Evolutionary conservation across 2,329 filamentous ascomycete genomes (phyloP), one percentile per base, ranked within the genome.

Genomic region (Trichoderma sp.): DNA sequence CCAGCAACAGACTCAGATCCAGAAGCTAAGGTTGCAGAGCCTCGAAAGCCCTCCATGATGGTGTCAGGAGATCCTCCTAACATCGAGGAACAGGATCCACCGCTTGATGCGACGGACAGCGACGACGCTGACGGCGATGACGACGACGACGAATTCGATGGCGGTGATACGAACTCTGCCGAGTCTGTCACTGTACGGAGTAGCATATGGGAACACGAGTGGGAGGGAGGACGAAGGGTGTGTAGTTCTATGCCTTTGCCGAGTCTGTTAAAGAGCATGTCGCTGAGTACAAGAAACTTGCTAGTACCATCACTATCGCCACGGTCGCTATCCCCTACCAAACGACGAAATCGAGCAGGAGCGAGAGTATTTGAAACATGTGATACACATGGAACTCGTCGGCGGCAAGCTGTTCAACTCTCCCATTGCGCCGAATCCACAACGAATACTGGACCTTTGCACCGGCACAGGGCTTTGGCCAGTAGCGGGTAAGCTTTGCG

Each of bases 391-490:
- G 70, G 74, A 77, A 57, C 64, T 82, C 36, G 78, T 78, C 7
- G 77, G 80, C 18, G 81, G 81, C 6, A 76, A 77, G 47, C 78
- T 86, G 9, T 82, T 83, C 72, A 80, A 82, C 63, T 80, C 84
- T 9, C 84, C 84, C 1, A 76, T 87, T 57, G 71, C 78, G 4
- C 76, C 80, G 15, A 76, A 80, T 18, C 74, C 72, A 14, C 75
- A 85, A 65, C 74, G 74, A 39, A 76, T 85, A 4, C 75, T 84
- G 51, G 84, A 85, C 73, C 73, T 85, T 32, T 84, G 83, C 82
- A 78, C 72, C 76, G 80, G 61, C 1, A 71, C 71, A 24, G 74
- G 72, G 75, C 74, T 73, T 2, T 87, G 85, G 84, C 84, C 86
- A 1, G 83, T 87, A 34, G 80, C 80, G 63, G 77, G 77, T 79